Percentiles rank a stretch among this genome's conserved stretches.
Conservation (phyloP, 106 monocot genomes). For the Cymbidium sinense region DNA sequence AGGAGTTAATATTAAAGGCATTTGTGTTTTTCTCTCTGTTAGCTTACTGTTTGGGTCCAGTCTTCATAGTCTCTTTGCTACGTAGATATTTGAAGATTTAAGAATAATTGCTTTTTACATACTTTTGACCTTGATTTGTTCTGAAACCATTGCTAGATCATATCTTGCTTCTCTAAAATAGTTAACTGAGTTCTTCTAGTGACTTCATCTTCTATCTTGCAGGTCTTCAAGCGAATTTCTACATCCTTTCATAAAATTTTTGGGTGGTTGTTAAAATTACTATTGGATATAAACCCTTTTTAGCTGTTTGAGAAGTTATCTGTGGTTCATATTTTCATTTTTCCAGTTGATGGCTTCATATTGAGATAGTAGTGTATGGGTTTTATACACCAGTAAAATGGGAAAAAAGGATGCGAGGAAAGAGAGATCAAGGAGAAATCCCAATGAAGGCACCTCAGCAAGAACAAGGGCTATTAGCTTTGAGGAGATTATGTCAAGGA, state of each 20-base stretch:
- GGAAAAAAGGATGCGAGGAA: slow-evolving; percentile 25
- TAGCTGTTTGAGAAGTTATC: neutral
- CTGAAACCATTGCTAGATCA: neutral
- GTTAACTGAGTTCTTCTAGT: neutral
- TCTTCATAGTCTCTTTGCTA: neutral
- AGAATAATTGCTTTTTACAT: neutral
- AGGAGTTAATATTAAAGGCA: neutral
- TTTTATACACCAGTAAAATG: slow-evolving; percentile 31
- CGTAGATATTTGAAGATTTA: neutral
- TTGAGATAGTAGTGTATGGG: slow-evolving; percentile 2
- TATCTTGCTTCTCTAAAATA: neutral
- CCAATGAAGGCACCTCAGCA: slow-evolving; percentile 67
- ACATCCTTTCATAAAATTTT: neutral
- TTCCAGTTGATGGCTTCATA: neutral
- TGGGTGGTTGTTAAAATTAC: neutral
- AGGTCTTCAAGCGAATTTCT: neutral
- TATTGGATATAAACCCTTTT: neutral
- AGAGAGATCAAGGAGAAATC: slow-evolving; percentile 19
- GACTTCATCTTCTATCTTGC: neutral
- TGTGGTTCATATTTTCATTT: neutral
- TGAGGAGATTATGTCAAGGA: slow-evolving; percentile 69
- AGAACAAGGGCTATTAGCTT: slow-evolving; percentile 75
- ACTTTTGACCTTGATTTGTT: neutral
- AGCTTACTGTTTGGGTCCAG: neutral
- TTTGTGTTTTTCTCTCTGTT: neutral